These are phyloP conservation scores for Bryoglossum gracile DNA, from an alignment of 495 filamentous ascomycete genomes.

Conservation along the genomic window DNA sequence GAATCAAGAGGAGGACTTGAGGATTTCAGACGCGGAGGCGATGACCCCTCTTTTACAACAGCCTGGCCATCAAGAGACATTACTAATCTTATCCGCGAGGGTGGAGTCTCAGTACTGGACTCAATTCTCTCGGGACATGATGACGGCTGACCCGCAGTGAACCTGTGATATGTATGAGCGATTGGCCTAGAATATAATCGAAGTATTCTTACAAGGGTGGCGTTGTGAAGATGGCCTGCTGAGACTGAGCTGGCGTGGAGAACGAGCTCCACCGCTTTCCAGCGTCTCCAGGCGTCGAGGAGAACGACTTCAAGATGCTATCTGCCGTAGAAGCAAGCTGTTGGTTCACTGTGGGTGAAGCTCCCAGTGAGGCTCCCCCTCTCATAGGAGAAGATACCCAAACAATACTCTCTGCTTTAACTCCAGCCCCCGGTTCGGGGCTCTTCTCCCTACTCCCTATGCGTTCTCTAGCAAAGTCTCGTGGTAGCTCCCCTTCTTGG, in stretches of 20 bases:
- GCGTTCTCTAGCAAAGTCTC: conserved; percentile 1
- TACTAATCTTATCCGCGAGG: conserved; percentile 55
- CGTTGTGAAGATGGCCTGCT: conserved; percentile 10
- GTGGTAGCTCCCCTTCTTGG: not conserved
- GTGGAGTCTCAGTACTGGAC: conserved; percentile 4
- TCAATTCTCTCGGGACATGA: conserved; percentile 27
- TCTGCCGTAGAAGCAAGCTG: conserved; percentile 9
- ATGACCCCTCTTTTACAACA: conserved; percentile 64
- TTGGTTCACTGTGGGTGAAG: not conserved
- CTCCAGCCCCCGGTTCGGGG: not conserved
- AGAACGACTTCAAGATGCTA: conserved; percentile 19
- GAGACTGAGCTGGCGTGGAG: conserved; percentile 18
- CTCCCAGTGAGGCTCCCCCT: not conserved
- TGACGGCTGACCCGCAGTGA: conserved; percentile 16
- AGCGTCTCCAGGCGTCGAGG: conserved; percentile 25
- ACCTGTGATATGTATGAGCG: conserved; percentile 7
- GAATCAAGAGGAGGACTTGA: conserved; percentile 22
- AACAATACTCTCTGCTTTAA: not conserved
- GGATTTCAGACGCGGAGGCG: conserved; percentile 39
- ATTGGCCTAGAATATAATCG: no score
- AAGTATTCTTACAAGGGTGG: conserved; percentile 30
- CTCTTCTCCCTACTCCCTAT: not conserved
- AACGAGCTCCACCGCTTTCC: conserved; percentile 26
- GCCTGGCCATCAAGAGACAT: conserved; percentile 79
- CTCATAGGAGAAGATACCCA: conserved; percentile 4